A percentile compares a stretch with the other conserved stretches of the same genome.
phyloP scores from a whole-genome alignment of 768 basidiomycete genomes.

The Vararia minispora region DNA sequence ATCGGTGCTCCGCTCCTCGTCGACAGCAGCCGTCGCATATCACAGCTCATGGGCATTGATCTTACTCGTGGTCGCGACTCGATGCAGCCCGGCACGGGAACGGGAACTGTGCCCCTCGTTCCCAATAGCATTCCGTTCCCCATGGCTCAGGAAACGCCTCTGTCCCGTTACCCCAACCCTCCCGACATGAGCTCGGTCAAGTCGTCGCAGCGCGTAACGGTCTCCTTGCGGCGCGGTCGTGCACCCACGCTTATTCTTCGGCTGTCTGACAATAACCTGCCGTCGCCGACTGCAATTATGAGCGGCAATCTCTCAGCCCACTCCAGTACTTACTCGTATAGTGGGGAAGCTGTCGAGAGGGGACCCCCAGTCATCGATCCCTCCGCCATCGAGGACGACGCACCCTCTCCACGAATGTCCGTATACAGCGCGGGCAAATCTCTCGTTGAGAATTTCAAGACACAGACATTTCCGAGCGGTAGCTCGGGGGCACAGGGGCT shows the following conservation, averaged over 20 bases:
- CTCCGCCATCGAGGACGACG: background rate
- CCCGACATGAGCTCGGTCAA: no score
- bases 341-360: background rate
- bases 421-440: background rate
- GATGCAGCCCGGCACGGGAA: no score
- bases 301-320: constrained; percentile 2
- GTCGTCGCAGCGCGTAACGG: constrained; percentile 8
- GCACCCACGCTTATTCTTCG: constrained; percentile 11
- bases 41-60: no score
- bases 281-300: no score
- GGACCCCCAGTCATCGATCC: background rate
- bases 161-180: no score
- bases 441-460: no score
- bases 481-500: background rate
- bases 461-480: background rate
- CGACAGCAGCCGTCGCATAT: no score
- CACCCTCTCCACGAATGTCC: background rate
- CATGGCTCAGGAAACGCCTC: no score
- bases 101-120: no score
- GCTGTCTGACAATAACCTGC: constrained; percentile 4
- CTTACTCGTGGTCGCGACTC: no score
- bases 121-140: no score
- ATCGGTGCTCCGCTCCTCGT: constrained; percentile 10
- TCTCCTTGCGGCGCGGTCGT: background rate
- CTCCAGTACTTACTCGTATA: background rate